Base-by-base conservation (phyloP, 1,284 basidiomycete species). In the Rhizoctonia solani region DNA sequence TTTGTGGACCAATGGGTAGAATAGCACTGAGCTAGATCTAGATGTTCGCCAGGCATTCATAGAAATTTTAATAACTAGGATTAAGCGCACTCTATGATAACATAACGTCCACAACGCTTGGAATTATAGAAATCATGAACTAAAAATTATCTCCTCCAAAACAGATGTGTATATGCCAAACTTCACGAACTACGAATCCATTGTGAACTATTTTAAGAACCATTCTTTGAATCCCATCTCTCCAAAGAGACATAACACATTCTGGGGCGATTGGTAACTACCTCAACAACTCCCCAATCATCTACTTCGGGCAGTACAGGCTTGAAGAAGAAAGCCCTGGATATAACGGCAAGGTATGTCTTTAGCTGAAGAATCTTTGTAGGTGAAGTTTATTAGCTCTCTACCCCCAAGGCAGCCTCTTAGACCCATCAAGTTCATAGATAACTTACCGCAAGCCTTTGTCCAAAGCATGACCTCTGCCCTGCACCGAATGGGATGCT, bases 401-500 rank as follows among this genome's bases (percentile, higher is more conserved):
- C 19, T 2, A 32, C 29, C 29, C 1, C 1, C 2, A 4, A n/a
- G 19, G 21, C 6, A 30, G 34, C 16, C 13, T 13, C 11, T n/a
- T 11, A 34, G 32, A 11, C 32, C 32, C 32, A 34, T 34, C 32
- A 11, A 34, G 11, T 32, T 16, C 5, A 34, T 47, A 13, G n/a
- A n/a, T n/a, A 34, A 53, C 61, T 30, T 44, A 65, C 61, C 13
- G 61, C 61, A 30, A 65, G 61, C 27, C 50, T 52, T 29, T 65
- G 61, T 1, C 61, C 61, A 54, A 65, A 65, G 21, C 61, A 65
- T 9, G 61, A 53, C 6, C 61, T 34, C n/a, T 53, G 61, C n/a
- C 61, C 61, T 4, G 53, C 4, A 16, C 61, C 61, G 32, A 65
- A 65, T 44, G 61, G 50, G 27, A 65, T 54, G 14, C 16, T 54